These are phyloP conservation scores for Candida sp. DNA, from an alignment of 1,139 yeast species.

Conservation along the genomic window DNA sequence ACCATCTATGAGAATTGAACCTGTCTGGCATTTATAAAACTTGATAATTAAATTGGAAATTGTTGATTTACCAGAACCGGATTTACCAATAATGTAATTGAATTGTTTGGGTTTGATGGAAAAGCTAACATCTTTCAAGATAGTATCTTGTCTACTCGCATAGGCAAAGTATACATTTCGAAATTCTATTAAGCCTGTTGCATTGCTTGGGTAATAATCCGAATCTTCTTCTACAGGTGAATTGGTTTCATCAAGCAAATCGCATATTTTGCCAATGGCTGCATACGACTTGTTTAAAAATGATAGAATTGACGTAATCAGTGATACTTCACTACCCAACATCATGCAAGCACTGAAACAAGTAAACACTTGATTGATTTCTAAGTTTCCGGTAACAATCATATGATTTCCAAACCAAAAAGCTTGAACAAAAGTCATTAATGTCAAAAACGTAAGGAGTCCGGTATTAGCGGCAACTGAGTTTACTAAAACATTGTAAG, in stretches of 20 bases:
- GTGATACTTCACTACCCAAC: conserved; percentile 57
- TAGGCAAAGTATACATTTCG: conserved; percentile 58
- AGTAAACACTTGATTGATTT: conserved; percentile 67
- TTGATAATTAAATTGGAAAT: conserved; percentile 59
- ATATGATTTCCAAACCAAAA: conserved; percentile 84
- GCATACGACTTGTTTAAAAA: conserved; percentile 62
- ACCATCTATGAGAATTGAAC: conserved; percentile 68
- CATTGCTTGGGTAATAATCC: conserved; percentile 7
- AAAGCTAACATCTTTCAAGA: conserved; percentile 45
- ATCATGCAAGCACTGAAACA: conserved; percentile 80
- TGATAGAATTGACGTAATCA: conserved; percentile 51
- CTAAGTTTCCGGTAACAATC: conserved; percentile 47
- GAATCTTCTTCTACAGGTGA: conserved; percentile 9
- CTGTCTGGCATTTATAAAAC: conserved; percentile 50
- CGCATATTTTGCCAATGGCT: conserved; percentile 44
- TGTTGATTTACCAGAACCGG: conserved; percentile 94
- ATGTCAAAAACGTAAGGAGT: conserved; percentile 50
- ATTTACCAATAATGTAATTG: conserved; percentile 73
- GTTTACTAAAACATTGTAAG: conserved; percentile 46
- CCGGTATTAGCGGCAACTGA: conserved; percentile 59
- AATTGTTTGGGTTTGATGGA: conserved; percentile 42
- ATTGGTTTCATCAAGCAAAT: conserved; percentile 15
- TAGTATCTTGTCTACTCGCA: conserved; percentile 48
- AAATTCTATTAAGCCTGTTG: conserved; percentile 46
- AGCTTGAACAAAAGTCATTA: conserved; percentile 84